Evolutionary conservation across 1,284 basidiomycete species (phyloP), one percentile per base, ranked within the genome.

Genomic region (Ceratobasidium sp.): DNA sequence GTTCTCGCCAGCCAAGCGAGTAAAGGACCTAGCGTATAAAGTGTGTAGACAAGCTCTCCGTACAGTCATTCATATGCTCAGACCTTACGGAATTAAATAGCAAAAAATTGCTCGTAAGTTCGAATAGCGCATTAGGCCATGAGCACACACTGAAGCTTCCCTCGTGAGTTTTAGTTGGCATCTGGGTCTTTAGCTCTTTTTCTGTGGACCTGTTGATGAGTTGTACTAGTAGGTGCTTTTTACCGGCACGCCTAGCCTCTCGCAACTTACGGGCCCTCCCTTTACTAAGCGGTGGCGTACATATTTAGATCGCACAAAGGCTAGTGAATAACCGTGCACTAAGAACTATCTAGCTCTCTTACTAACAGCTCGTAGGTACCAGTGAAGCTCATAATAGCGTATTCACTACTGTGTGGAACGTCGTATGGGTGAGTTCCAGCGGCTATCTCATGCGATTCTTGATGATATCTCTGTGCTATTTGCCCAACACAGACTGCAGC

Each of bases 141-240:
- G 3, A 3, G 10, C 23, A 10, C 31, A 37, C 26, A 8, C 37
- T 61, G 20, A 37, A n/a, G n/a, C n/a, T 37, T 37, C 2, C 5
- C 33, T n/a, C 6, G 5, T 23, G 7, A 13, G n/a, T 23, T 15
- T 45, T 31, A 65, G 63, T 65, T 7, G 63, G 39, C 39, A 20
- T 65, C 23, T 65, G 63, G 63, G 63, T 49, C 6, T 65, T 65
- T 39, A n/a, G 63, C 63, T 45, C 63, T 13, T 65, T 65, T 49
- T 8, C n/a, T 15, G 10, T 65, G 2, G 63, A 65, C n/a, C 28
- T 65, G 11, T 47, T 65, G 26, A 65, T 65, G 63, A 65, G 39
- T n/a, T 39, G 23, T n/a, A 65, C 63, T 6, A 65, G 63, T 65
- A 33, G 26, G 42, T 65, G n/a, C 26, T 3, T 11, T 20, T 28